These are phyloP conservation scores for Lactarius indigo DNA, from an alignment of 768 basidiomycete species.

Conservation along the genomic window DNA sequence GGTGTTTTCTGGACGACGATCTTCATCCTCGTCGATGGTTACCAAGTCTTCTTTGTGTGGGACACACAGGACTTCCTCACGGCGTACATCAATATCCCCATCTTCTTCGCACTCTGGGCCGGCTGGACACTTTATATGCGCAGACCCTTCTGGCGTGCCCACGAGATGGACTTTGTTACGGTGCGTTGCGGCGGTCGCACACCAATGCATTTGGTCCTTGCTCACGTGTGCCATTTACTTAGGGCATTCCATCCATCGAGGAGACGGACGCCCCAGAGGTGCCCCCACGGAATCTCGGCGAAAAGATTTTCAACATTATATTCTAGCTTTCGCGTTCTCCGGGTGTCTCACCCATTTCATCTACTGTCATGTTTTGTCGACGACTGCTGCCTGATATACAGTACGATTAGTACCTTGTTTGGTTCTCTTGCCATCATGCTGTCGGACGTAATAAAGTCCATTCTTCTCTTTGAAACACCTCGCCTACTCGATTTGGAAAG, in stretches of 20 bases:
- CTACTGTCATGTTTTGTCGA: neutral
- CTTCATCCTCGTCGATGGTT: constrained; percentile 57
- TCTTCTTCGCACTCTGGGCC: constrained; percentile 45
- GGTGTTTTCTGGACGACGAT: constrained; percentile 61
- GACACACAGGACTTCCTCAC: constrained; percentile 49
- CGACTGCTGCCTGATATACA: neutral
- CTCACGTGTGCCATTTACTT: neutral
- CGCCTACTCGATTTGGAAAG: neutral
- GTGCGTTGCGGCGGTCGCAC: constrained; percentile 35
- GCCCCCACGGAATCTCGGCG: constrained; percentile 47
- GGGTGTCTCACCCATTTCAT: neutral
- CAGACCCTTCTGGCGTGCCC: constrained; percentile 46
- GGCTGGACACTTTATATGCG: constrained; percentile 43
- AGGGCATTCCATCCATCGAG: constrained; percentile 67
- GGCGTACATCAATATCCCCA: constrained; percentile 39
- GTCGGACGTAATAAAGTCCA: neutral
- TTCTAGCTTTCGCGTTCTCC: constrained; percentile 39
- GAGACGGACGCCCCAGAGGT: constrained; percentile 59
- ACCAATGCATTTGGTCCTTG: neutral
- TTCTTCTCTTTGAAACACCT: neutral
- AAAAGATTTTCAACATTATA: constrained; percentile 47
- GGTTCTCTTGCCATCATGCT: too few relatives aligned
- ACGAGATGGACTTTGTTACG: constrained; percentile 71
- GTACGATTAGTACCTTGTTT: neutral
- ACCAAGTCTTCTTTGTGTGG: constrained; percentile 62